Conservation (phyloP, 371 early-diverging fungal genomes). For the Sporodiniella umbellata region DNA sequence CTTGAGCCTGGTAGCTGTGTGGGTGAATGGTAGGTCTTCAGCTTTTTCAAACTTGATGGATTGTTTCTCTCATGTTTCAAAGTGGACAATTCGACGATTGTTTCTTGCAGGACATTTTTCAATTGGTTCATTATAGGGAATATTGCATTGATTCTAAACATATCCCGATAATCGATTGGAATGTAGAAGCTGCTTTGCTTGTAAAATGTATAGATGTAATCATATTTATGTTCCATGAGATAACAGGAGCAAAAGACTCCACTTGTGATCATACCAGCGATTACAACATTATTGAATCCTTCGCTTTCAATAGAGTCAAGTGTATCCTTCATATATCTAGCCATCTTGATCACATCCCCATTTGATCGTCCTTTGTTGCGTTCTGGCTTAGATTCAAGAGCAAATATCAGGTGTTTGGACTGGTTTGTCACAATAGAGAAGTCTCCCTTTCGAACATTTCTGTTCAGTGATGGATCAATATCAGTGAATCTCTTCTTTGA, state of each 20-base stretch:
- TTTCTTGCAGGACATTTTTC: slow-evolving; percentile 3
- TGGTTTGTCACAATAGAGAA: slow-evolving; percentile 10
- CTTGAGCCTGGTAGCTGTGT: slow-evolving; percentile 2
- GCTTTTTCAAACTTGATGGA: slow-evolving; percentile 1
- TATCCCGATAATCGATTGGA: slow-evolving; percentile 2
- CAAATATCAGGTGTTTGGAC: slow-evolving; percentile 4
- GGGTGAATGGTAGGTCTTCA: slow-evolving; percentile 10
- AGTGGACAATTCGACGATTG: slow-evolving; percentile 1
- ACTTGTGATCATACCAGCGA: slow-evolving; percentile 5
- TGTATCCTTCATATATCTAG: slow-evolving; percentile 8
- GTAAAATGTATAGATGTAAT: slow-evolving; percentile 7
- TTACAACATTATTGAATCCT: slow-evolving; percentile 1
- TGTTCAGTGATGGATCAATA: slow-evolving; percentile 3
- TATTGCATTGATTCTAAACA: slow-evolving; percentile 1
- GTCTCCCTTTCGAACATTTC: slow-evolving; percentile 3
- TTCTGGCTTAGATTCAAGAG: slow-evolving; percentile 7
- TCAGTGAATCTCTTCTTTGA: slow-evolving; percentile 7
- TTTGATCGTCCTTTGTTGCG: neutral
- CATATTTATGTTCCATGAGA: slow-evolving; percentile 4
- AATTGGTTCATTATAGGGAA: slow-evolving; percentile 1
- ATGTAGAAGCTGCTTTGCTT: slow-evolving; percentile 4
- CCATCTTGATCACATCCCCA: slow-evolving; percentile 4
- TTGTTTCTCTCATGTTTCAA: slow-evolving; percentile 6
- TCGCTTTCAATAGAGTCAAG: slow-evolving; percentile 1
- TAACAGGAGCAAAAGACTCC: slow-evolving; percentile 1